Conservation (phyloP, 768 basidiomycete genomes). For the Grammothele lineata region DNA sequence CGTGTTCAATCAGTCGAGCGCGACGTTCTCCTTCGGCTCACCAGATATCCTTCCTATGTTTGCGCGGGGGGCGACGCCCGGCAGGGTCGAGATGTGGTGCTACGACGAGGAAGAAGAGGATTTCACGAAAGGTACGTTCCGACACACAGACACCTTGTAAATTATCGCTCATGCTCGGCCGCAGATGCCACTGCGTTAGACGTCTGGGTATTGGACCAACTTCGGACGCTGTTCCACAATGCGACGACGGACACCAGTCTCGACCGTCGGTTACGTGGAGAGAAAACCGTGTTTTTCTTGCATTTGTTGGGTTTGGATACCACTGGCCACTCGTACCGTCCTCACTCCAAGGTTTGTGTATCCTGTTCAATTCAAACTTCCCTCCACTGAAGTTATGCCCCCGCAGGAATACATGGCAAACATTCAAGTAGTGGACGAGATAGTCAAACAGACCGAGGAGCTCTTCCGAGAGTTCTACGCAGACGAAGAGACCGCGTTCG, state of each 20-base stretch:
- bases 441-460: constrained; percentile 62
- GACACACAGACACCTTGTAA: too few species aligned
- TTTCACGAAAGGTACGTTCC: constrained; percentile 68
- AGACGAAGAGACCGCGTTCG: constrained; percentile 65
- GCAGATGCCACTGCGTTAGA: constrained; percentile 76
- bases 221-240: constrained; percentile 58
- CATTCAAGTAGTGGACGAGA: constrained; percentile 71
- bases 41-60: constrained; percentile 92
- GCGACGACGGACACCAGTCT: constrained; percentile 51
- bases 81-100: constrained; percentile 69
- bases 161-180: too few species aligned
- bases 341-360: constrained; percentile 61
- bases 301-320: constrained; percentile 84
- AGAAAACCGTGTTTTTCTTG: constrained; percentile 73
- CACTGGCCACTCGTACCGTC: constrained; percentile 82
- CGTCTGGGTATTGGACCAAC: constrained; percentile 71
- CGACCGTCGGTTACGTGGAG: constrained; percentile 45
- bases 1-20: constrained; percentile 76
- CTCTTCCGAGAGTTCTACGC: constrained; percentile 61
- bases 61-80: constrained; percentile 61
- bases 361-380: not conserved
- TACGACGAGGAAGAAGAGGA: constrained; percentile 79
- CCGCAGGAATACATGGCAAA: constrained; percentile 83
- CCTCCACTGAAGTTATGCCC: not conserved
- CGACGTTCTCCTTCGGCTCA: constrained; percentile 80